Percentiles rank a stretch among this genome's conserved stretches.
These are phyloP conservation scores for Dactylonectria macrodidyma DNA, from an alignment of 2,329 filamentous ascomycete genomes.

Conservation along the genomic window DNA sequence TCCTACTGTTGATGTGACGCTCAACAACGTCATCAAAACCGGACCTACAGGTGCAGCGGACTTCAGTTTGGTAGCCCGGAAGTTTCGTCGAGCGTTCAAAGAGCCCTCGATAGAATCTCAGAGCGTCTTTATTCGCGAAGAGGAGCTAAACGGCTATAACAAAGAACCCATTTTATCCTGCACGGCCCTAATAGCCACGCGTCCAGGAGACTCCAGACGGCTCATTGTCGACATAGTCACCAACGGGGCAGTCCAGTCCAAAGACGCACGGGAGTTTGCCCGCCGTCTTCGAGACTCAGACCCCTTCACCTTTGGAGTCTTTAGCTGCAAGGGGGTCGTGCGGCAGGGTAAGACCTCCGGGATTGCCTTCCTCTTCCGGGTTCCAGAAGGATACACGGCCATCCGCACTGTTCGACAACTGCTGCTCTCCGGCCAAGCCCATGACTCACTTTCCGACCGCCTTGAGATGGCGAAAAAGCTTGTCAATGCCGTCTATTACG, in stretches of 20 bases:
- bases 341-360: conserved; percentile 4
- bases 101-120: conserved; percentile 5
- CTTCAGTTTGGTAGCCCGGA: conserved; percentile 3
- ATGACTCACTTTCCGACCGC: conserved; percentile 14
- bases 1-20: conserved; percentile 1
- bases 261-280: conserved; percentile 21
- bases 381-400: conserved; percentile 16
- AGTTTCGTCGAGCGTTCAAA: conserved; percentile 17
- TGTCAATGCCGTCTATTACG: conserved; percentile 47
- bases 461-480: conserved; percentile 39
- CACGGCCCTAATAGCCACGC: conserved; percentile 11
- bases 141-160: conserved; percentile 2
- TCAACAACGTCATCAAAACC: neutral
- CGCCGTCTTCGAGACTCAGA: conserved; percentile 19
- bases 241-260: conserved; percentile 10
- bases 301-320: conserved; percentile 16
- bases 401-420: conserved; percentile 15
- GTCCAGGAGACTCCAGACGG: conserved; percentile 5
- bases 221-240: conserved; percentile 14
- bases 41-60: conserved; percentile 2
- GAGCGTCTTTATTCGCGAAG: conserved; percentile 9
- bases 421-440: neutral
- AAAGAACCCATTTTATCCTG: conserved; percentile 9
- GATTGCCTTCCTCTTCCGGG: conserved; percentile 23
- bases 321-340: conserved; percentile 23